Conservation (phyloP, 2,329 filamentous ascomycete genomes). For the Chaetomium sp. region DNA sequence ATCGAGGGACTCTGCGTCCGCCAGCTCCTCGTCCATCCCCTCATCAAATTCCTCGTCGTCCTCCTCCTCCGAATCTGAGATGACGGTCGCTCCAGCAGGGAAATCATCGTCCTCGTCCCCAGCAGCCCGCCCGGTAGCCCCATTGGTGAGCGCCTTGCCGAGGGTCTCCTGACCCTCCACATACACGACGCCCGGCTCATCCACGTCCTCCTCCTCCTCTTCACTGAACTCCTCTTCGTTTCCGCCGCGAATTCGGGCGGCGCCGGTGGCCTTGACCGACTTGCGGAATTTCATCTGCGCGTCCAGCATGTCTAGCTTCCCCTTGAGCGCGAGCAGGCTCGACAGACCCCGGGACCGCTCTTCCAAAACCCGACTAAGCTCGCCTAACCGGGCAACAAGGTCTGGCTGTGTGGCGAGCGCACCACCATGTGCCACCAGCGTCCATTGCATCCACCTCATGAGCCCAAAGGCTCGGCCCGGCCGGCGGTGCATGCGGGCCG, state of each 20-base stretch:
- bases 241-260: conserved; percentile 44
- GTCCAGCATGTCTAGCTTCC: conserved; percentile 91
- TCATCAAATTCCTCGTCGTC: conserved; percentile 47
- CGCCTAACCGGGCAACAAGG: conserved; percentile 73
- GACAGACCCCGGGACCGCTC: conserved; percentile 82
- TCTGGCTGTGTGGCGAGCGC: conserved; percentile 86
- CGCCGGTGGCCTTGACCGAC: conserved; percentile 40
- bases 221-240: conserved; percentile 57
- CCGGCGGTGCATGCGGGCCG: conserved; percentile 81
- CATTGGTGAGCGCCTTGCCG: conserved; percentile 41
- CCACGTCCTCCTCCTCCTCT: conserved; percentile 60
- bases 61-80: conserved; percentile 65
- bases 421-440: conserved; percentile 86
- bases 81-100: conserved; percentile 59
- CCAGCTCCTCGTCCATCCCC: conserved; percentile 33
- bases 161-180: conserved; percentile 74
- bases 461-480: conserved; percentile 88
- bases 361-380: conserved; percentile 82
- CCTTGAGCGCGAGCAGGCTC: conserved; percentile 84
- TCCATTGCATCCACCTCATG: conserved; percentile 96
- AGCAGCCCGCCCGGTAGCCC: conserved; percentile 42
- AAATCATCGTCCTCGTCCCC: conserved; percentile 63
- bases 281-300: conserved; percentile 81
- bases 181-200: conserved; percentile 77
- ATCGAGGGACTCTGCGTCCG: conserved; percentile 37